Evolutionary conservation across 805 yeast genomes (phyloP), one percentile per base, ranked within the genome.

Genomic region (Cyberlindnera veronae): DNA sequence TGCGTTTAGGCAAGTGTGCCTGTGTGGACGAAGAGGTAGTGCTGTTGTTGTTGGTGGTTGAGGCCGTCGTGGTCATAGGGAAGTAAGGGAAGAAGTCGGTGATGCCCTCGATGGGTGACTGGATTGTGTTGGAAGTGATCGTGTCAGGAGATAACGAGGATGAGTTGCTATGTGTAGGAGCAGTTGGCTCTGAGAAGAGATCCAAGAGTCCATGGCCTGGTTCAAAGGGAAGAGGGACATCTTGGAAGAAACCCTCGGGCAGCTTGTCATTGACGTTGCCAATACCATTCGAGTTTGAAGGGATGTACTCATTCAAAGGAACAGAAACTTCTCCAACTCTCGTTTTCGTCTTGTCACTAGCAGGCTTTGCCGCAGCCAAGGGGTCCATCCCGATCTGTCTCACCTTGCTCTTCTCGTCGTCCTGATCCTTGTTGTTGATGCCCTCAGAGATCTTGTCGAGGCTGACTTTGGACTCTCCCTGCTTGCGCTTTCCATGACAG

Each of bases 141-240:
- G 41, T 29, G 21, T 31, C 32, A 12, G 45, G 34, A 3, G 49
- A 35, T 28, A 30, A 8, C 17, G 41, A 33, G 7, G 38, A 32
- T 5, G 36, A 20, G 14, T 11, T 18, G 33, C 18, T 13, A 5
- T 18, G 8, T 11, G 19, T 21, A 7, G 9, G 33, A 18, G 14
- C n/a, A 10, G 15, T 27, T n/a, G 21, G 21, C 9, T 44, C 42
- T 8, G 47, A 18, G 32, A 69, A 66, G 41, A 67, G 54, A 45
- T 71, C 76, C 32, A 70, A 44, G 15, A 68, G 53, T 1, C 75
- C 75, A 41, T 57, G 62, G 6, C 63, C 58, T 1, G 63, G 53
- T 29, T 61, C 64, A 44, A 61, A 63, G 5, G 63, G 64, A 11
- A 59, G 32, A 7, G 63, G 62, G 12, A 61, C 61, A 36, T 63